These are phyloP conservation scores for Coemansia sp. DNA, from an alignment of 192 early-diverging fungal species.

Conservation along the genomic window DNA sequence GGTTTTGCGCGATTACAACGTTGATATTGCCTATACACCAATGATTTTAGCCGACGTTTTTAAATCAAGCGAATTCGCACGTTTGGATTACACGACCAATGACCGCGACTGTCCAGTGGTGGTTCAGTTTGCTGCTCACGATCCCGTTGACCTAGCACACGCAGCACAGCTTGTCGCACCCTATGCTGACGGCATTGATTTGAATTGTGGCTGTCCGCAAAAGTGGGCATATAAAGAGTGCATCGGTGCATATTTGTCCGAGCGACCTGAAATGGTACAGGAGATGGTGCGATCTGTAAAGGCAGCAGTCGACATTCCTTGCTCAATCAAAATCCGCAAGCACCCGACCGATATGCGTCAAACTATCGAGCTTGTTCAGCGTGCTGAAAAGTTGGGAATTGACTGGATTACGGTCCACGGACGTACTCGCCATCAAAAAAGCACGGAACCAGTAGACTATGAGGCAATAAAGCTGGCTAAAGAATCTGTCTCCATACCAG, in stretches of 20 bases:
- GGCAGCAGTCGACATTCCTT: slow-evolving; percentile 64
- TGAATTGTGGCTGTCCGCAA: slow-evolving; percentile 97
- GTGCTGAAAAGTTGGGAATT: slow-evolving; percentile 81
- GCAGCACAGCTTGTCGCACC: slow-evolving; percentile 81
- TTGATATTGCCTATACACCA: slow-evolving; percentile 89
- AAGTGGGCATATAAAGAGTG: slow-evolving; percentile 90
- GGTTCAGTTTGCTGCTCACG: slow-evolving; percentile 91
- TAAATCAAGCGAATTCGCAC: slow-evolving; percentile 75
- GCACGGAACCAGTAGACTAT: slow-evolving; percentile 76
- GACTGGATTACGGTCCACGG: slow-evolving; percentile 93
- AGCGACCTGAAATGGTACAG: slow-evolving; percentile 82
- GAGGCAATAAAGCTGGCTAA: slow-evolving; percentile 83
- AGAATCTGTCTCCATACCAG: slow-evolving; percentile 74
- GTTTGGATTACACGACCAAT: slow-evolving; percentile 86
- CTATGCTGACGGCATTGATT: slow-evolving; percentile 70
- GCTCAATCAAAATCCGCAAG: slow-evolving; percentile 86
- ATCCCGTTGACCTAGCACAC: slow-evolving; percentile 75
- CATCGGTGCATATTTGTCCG: slow-evolving; percentile 85
- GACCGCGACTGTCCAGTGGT: slow-evolving; percentile 80
- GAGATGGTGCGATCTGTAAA: slow-evolving; percentile 87
- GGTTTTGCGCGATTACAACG: slow-evolving; percentile 78
- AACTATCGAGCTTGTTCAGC: slow-evolving; percentile 82
- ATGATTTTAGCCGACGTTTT: slow-evolving; percentile 97
- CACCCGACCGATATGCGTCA: slow-evolving; percentile 58
- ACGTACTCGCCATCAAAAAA: slow-evolving; percentile 76